phyloP scores from a whole-genome alignment of 257 asterid species.

The Solanum sitiens region DNA sequence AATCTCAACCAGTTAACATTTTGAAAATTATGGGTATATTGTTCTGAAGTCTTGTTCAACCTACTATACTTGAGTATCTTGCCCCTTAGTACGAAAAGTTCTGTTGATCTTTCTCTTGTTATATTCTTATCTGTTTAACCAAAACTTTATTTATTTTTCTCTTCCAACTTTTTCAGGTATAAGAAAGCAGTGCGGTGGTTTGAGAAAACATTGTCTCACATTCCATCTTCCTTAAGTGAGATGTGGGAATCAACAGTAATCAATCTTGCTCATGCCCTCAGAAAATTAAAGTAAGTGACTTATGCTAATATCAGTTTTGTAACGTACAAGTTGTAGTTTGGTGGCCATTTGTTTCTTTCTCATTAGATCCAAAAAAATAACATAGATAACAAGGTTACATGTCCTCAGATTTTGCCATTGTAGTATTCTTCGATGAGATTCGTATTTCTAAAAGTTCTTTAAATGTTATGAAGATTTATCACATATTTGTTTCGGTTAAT shows the following conservation, averaged over 20 bases:
- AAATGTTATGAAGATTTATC: neutral
- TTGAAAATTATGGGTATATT: neutral
- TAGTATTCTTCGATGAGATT: neutral
- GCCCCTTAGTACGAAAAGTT: neutral
- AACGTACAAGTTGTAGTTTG: neutral
- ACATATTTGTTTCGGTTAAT: neutral
- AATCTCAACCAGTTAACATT: neutral
- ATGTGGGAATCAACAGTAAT: slow-evolving; percentile 98
- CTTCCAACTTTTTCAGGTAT: slow-evolving; percentile 42
- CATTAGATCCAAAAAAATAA: neutral
- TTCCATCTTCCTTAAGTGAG: slow-evolving; percentile 80
- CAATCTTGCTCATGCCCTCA: slow-evolving; percentile 91
- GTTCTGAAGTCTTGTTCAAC: neutral
- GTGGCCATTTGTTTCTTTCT: neutral
- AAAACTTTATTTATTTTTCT: neutral
- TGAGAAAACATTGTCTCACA: slow-evolving; percentile 72
- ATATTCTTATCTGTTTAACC: neutral
- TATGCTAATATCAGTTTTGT: neutral
- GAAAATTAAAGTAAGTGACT: slow-evolving; percentile 62
- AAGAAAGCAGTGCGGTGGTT: slow-evolving; percentile 86
- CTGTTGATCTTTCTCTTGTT: neutral
- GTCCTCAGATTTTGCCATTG: neutral
- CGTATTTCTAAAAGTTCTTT: neutral
- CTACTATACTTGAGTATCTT: neutral
- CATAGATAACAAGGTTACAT: neutral